Percentiles rank a stretch among this genome's conserved stretches.
Conservation (phyloP, 2,329 filamentous ascomycete species). For the Fusarium longipes region DNA sequence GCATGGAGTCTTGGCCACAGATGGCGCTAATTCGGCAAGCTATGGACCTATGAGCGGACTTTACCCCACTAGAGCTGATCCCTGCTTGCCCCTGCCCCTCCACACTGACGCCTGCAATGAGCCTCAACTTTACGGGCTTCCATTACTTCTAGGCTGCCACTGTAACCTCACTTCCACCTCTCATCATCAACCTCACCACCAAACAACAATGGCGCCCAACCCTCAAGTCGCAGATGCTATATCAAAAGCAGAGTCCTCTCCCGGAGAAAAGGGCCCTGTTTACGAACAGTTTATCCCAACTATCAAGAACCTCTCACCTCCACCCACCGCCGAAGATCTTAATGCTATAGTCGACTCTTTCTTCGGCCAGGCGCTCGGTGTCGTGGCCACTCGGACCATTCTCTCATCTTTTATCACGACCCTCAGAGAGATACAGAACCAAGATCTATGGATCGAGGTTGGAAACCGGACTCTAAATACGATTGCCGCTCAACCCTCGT, state of each 20-base stretch:
- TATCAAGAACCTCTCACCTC: slow-evolving; percentile 56
- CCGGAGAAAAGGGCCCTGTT: slow-evolving; percentile 57
- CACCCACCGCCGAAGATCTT: slow-evolving; percentile 65
- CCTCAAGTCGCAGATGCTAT: slow-evolving; percentile 59
- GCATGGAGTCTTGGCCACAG: slow-evolving; percentile 9
- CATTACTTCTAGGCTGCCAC: slow-evolving; percentile 27
- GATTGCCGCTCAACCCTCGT: slow-evolving; percentile 71
- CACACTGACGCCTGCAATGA: slow-evolving; percentile 30
- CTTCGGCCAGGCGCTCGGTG: slow-evolving; percentile 75
- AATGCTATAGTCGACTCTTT: slow-evolving; percentile 75
- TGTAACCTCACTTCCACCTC: slow-evolving; percentile 14
- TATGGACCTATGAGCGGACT: no score
- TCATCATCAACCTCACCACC: background rate
- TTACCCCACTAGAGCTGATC: slow-evolving; percentile 42
- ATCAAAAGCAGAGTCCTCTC: slow-evolving; percentile 52
- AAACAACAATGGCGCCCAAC: slow-evolving; percentile 52
- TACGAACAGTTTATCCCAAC: slow-evolving; percentile 61
- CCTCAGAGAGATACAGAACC: slow-evolving; percentile 69
- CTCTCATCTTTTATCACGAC: slow-evolving; percentile 73
- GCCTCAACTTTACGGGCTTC: slow-evolving; percentile 27
- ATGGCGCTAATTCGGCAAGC: slow-evolving; percentile 24
- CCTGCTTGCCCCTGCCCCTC: slow-evolving; percentile 43
- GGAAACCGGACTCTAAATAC: slow-evolving; percentile 77
- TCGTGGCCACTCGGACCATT: slow-evolving; percentile 79
- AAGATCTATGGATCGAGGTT: slow-evolving; percentile 78